Base-by-base conservation (phyloP, 345 rosid genomes). In the Noccaea bulbosa region DNA sequence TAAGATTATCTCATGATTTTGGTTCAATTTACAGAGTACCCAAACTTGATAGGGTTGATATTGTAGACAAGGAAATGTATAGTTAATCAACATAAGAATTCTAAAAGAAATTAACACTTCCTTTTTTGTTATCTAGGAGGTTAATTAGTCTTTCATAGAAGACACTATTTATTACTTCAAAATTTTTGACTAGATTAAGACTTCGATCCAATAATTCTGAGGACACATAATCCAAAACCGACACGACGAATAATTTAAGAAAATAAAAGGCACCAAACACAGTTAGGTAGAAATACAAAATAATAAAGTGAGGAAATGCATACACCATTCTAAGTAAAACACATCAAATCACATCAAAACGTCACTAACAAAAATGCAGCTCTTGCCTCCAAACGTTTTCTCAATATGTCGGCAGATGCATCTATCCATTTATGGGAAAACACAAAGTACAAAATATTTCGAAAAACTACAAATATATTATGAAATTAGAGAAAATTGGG, bases 331-430 rank as follows among this genome's bases (percentile, higher is more conserved):
- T 1, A 41, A 22, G 54, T 49, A 50, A 63, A 50, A 40, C 53
- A 62, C 69, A 62, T 60, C 74, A 72, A 53, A 52, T 72, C 60
- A 72, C 7, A 65, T 64, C 33, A 52, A 50, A 67, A 49, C 27
- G 52, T 49, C 55, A 67, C 59, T 22, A 49, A 27, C 30, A 27
- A 58, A 73, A 44, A 32, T 49, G 61, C 10, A 65, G 60, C 61
- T 12, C n/a, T 57, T 66, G 47, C 71, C 45, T 43, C 16, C 44
- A 67, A 12, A 74, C 51, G 32, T 68, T 68, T 68, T 38, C 70
- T 52, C 14, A 30, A 46, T 58, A 46, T 68, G 78, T 75, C 73
- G 74, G 78, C 65, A 67, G 50, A 35, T 51, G 10, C 41, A 48
- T 59, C 14, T n/a, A 49, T 43, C 68, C 62, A 59, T n/a, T 58